Percentiles rank a stretch among this genome's conserved stretches.
Evolutionary conservation across 1,284 basidiomycete species (phyloP).

Genomic region (Thelephora terrestris): DNA sequence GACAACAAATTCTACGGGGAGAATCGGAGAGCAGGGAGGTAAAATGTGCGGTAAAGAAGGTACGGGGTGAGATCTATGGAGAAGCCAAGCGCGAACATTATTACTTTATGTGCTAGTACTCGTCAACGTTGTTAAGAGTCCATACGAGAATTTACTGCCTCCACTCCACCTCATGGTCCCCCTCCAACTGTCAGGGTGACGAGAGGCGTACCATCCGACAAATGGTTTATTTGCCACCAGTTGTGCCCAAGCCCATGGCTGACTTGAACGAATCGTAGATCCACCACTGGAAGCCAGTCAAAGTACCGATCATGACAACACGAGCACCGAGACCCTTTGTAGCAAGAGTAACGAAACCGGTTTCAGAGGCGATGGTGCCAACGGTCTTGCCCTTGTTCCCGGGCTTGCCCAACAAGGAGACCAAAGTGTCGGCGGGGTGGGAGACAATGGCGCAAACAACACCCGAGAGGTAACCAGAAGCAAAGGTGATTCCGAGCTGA

Average conservation of each 20-base stretch:
- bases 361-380: constrained; percentile 57
- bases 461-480: constrained; percentile 76
- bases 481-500: constrained; percentile 73
- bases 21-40: too few relatives aligned
- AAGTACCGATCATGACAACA: constrained; percentile 62
- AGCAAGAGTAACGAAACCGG: constrained; percentile 48
- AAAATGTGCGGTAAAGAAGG: too few relatives aligned
- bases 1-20: too few relatives aligned
- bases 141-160: too few relatives aligned
- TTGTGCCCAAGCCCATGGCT: constrained; percentile 72
- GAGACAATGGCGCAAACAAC: constrained; percentile 76
- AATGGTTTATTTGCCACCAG: constrained; percentile 64
- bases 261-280: constrained; percentile 79
- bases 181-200: too few relatives aligned
- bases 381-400: constrained; percentile 68
- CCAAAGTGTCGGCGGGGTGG: constrained; percentile 72
- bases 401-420: constrained; percentile 70
- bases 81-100: too few relatives aligned
- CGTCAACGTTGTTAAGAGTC: too few relatives aligned
- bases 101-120: too few relatives aligned
- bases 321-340: constrained; percentile 77
- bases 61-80: too few relatives aligned
- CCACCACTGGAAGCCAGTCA: constrained; percentile 76
- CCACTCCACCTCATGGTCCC: too few relatives aligned
- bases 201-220: too few relatives aligned